Conservation (phyloP, 306 rosid genomes). For the Geum urbanum region DNA sequence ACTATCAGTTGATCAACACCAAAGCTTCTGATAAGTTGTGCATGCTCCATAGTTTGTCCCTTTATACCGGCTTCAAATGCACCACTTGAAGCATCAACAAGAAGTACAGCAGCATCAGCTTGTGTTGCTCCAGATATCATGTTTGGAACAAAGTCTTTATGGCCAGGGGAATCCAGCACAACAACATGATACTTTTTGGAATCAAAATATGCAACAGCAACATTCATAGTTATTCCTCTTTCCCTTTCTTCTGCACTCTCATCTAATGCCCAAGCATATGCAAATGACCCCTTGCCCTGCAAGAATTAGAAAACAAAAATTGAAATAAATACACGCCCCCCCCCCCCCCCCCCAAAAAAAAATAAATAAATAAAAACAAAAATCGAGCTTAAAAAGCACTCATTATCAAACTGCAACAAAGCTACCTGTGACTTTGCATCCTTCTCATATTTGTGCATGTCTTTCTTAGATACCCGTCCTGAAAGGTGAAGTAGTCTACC, state of each 20-base stretch:
- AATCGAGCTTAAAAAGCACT: constrained; percentile 21
- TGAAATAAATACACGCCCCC: neutral
- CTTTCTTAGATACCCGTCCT: constrained; percentile 82
- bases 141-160: constrained; percentile 96
- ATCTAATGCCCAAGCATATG: constrained; percentile 98
- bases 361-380: constrained; percentile 18
- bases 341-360: too few relatives aligned
- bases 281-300: constrained; percentile 97
- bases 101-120: constrained; percentile 94
- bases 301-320: constrained; percentile 11
- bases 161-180: constrained; percentile 97
- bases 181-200: constrained; percentile 86
- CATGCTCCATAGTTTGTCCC: constrained; percentile 96
- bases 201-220: constrained; percentile 96
- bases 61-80: constrained; percentile 91
- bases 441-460: constrained; percentile 95
- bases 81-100: constrained; percentile 88
- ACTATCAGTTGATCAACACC: constrained; percentile 93
- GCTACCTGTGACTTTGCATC: constrained; percentile 81
- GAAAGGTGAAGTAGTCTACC: constrained; percentile 81
- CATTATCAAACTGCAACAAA: constrained; percentile 18
- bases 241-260: constrained; percentile 98
- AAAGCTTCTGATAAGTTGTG: constrained; percentile 90
- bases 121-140: constrained; percentile 98
- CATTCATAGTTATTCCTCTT: constrained; percentile 97